Evolutionary conservation across 1,139 yeast genomes (phyloP).

Genomic region (Suhomyces terraborum): DNA sequence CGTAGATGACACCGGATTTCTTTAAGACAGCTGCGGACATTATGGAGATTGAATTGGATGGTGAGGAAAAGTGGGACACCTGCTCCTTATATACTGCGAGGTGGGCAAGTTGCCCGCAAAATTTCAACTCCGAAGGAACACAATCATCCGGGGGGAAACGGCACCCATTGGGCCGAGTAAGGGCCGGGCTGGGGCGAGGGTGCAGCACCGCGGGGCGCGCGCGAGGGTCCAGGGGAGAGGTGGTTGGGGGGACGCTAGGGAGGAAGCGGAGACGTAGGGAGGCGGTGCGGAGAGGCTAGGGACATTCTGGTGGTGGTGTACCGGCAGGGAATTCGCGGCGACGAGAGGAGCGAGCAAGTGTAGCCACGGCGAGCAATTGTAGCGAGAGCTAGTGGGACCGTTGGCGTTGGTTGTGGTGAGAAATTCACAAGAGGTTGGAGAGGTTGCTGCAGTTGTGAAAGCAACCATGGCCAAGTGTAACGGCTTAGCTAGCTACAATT

Average conservation of each 20-base stretch:
- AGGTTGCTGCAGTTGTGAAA: too few species aligned
- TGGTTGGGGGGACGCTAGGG: too few species aligned
- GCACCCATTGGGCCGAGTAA: constrained; percentile 12
- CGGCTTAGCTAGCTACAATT: too few species aligned
- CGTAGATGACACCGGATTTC: constrained; percentile 97
- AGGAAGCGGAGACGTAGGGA: too few species aligned
- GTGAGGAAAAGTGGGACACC: constrained; percentile 2
- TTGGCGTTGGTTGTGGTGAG: too few species aligned
- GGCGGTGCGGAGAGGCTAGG: neutral
- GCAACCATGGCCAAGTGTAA: too few species aligned
- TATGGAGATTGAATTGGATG: constrained; percentile 11
- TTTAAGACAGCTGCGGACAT: constrained; percentile 68
- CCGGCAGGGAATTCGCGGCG: neutral
- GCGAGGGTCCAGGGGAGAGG: neutral
- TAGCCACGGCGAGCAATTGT: too few species aligned
- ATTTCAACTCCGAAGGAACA: constrained; percentile 23
- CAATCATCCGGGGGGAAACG: constrained; percentile 25
- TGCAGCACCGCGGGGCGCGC: too few species aligned
- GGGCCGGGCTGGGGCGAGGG: constrained; percentile 3
- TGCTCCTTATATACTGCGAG: constrained; percentile 9
- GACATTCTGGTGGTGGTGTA: too few species aligned
- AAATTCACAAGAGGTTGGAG: too few species aligned
- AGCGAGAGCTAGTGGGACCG: too few species aligned
- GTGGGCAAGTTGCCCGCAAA: constrained; percentile 1
- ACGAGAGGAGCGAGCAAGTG: too few species aligned